Conservation (phyloP, 495 filamentous ascomycete genomes). For the Pseudoneurospora amorphoporcata region DNA sequence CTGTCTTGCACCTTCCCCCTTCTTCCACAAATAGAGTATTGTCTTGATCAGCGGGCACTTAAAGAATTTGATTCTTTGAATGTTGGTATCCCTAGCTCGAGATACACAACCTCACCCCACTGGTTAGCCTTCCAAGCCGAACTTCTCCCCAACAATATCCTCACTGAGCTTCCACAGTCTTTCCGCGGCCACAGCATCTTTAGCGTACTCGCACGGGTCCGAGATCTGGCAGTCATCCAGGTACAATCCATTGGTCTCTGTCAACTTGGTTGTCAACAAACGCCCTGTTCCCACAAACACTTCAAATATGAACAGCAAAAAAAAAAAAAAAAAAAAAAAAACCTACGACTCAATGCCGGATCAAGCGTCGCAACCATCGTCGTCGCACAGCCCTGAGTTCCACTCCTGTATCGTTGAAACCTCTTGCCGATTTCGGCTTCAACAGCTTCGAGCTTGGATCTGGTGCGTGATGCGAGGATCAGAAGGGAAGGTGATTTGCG, state of each 20-base stretch:
- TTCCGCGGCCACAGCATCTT: slow-evolving; percentile 33
- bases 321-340: too few species aligned
- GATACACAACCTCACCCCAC: background rate
- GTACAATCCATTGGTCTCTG: slow-evolving; percentile 30
- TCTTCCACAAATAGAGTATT: too few species aligned
- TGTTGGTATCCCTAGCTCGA: background rate
- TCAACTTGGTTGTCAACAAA: slow-evolving; percentile 1
- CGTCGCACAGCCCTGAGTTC: slow-evolving; percentile 44
- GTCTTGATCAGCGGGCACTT: too few species aligned
- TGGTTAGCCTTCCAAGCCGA: slow-evolving; percentile 4
- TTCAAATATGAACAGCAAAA: background rate
- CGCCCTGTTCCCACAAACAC: background rate
- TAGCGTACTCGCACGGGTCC: slow-evolving; percentile 10
- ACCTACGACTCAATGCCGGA: slow-evolving; percentile 34
- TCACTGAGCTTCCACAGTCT: slow-evolving; percentile 42
- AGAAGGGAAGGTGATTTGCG: slow-evolving; percentile 38
- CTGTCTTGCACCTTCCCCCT: too few species aligned
- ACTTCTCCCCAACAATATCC: slow-evolving; percentile 35
- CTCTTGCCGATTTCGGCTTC: slow-evolving; percentile 24
- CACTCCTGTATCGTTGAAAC: slow-evolving; percentile 29
- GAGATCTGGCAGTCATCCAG: slow-evolving; percentile 31
- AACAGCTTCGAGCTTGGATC: slow-evolving; percentile 38
- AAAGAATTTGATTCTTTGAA: too few species aligned
- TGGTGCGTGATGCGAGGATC: slow-evolving; percentile 46
- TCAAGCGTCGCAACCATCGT: slow-evolving; percentile 50